Conservation (phyloP, 805 yeast genomes). For the Candida namnaoensis region DNA sequence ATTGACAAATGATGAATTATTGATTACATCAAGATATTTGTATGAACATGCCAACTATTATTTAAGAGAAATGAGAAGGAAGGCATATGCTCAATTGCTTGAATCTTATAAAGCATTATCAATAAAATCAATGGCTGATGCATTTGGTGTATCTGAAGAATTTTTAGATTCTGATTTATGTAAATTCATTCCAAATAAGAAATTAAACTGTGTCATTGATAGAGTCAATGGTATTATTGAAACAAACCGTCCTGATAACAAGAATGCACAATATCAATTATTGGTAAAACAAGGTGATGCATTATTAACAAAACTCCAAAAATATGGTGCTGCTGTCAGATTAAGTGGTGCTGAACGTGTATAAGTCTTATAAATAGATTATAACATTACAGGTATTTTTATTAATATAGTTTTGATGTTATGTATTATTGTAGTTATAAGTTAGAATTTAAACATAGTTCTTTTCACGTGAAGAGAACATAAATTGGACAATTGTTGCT, state of each 20-base stretch:
- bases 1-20: conserved; percentile 65
- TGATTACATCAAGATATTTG: conserved; percentile 59
- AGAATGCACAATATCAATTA: conserved; percentile 85
- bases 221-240: conserved; percentile 91
- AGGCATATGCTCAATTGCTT: conserved; percentile 87
- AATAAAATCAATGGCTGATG: conserved; percentile 86
- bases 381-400: too few species aligned
- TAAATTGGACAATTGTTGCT: conserved; percentile 73
- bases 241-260: conserved; percentile 94
- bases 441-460: conserved; percentile 31
- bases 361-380: too few species aligned
- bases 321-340: conserved; percentile 95
- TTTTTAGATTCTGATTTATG: conserved; percentile 84
- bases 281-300: conserved; percentile 90
- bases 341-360: conserved; percentile 82
- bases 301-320: conserved; percentile 87
- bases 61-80: conserved; percentile 87
- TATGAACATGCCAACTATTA: conserved; percentile 75
- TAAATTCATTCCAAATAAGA: conserved; percentile 86
- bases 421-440: too few species aligned
- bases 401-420: too few species aligned
- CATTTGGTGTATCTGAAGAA: conserved; percentile 82
- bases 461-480: conserved; percentile 49
- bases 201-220: conserved; percentile 92
- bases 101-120: conserved; percentile 92